Evolutionary conservation across 2,329 filamentous ascomycete species (phyloP).

Genomic region (Epichloe bromicola): DNA sequence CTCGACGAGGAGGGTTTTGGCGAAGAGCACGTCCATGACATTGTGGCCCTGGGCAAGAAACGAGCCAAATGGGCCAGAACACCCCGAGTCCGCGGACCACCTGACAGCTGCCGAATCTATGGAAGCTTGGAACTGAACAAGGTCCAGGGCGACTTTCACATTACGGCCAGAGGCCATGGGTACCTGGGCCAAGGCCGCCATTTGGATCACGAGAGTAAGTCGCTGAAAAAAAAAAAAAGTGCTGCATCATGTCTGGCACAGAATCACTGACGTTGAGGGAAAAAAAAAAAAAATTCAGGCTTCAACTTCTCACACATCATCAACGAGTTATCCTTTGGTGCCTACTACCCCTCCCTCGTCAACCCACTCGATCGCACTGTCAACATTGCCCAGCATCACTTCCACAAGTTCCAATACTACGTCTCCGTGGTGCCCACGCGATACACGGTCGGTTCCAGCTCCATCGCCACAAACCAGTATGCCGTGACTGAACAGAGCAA

Average conservation of each 20-base stretch:
- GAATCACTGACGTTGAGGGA: background rate
- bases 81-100: constrained; percentile 45
- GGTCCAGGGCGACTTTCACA: constrained; percentile 96
- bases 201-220: constrained; percentile 67
- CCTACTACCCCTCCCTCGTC: constrained; percentile 85
- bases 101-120: constrained; percentile 77
- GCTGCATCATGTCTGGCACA: background rate
- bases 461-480: constrained; percentile 92
- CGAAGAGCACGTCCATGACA: constrained; percentile 85
- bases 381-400: constrained; percentile 60
- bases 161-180: constrained; percentile 90
- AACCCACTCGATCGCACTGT: constrained; percentile 92
- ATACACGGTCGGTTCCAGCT: constrained; percentile 58
- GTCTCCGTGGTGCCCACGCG: constrained; percentile 88
- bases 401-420: constrained; percentile 98
- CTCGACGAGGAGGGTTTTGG: constrained; percentile 52
- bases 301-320: constrained; percentile 99
- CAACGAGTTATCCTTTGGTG: constrained; percentile 89
- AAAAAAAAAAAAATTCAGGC: constrained; percentile 30
- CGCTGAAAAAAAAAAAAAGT: background rate
- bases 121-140: constrained; percentile 88
- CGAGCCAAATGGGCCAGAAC: constrained; percentile 63
- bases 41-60: constrained; percentile 55
- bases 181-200: constrained; percentile 70
- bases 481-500: constrained; percentile 84